Percentiles rank a stretch among this genome's conserved stretches.
Conservation (phyloP, 805 yeast genomes). For the Candida khao-thaluensis region DNA sequence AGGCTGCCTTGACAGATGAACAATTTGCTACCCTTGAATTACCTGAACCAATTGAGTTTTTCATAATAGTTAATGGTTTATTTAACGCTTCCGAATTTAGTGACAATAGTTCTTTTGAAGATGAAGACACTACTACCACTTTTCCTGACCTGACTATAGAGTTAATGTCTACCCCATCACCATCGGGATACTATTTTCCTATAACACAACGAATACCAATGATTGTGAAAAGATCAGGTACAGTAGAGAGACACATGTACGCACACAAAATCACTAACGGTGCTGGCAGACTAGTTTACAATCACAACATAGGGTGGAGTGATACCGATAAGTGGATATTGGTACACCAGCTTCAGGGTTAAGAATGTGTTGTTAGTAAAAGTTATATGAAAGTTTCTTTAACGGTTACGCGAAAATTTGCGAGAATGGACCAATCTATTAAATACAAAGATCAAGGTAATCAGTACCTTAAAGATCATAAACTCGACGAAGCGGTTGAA, state of each 20-base stretch:
- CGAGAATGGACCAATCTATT: too few relatives aligned
- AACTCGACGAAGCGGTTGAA: conserved; percentile 63
- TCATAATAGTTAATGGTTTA: conserved; percentile 9
- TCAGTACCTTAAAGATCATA: conserved; percentile 61
- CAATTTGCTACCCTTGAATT: conserved; percentile 10
- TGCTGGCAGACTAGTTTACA: background rate
- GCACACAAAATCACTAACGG: background rate
- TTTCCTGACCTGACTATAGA: conserved; percentile 4
- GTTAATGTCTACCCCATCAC: conserved; percentile 2
- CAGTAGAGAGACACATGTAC: background rate
- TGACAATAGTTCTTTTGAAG: conserved; percentile 5
- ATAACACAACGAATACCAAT: conserved; percentile 1
- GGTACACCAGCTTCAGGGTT: conserved; percentile 94
- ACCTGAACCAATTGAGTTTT: conserved; percentile 9
- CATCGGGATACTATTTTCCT: conserved; percentile 1
- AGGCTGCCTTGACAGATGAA: conserved; percentile 8
- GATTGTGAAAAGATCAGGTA: conserved; percentile 2
- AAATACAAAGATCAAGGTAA: conserved; percentile 72
- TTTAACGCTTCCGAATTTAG: conserved; percentile 10
- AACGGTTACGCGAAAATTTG: too few relatives aligned
- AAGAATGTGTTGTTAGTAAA: conserved; percentile 32
- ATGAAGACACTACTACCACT: conserved; percentile 6
- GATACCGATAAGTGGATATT: too few relatives aligned
- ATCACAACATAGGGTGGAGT: background rate
- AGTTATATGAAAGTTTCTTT: too few relatives aligned